Percentiles rank a stretch among this genome's conserved stretches.
These are phyloP conservation scores for Lachancea nothofagi DNA, from an alignment of 805 yeast species.

Conservation along the genomic window DNA sequence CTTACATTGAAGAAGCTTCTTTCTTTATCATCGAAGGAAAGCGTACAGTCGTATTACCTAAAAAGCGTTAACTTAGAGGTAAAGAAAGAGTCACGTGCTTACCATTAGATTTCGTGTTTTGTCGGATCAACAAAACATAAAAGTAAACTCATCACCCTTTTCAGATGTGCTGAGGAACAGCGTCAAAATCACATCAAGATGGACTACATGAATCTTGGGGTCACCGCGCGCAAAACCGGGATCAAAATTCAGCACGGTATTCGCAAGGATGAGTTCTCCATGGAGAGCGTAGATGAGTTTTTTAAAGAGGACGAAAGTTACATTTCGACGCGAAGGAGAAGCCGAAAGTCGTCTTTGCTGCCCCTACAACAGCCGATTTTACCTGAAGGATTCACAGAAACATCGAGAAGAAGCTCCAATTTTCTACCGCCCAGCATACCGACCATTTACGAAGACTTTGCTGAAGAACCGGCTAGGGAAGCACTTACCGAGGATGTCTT, in stretches of 20 bases:
- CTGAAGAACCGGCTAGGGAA: slow-evolving; percentile 14
- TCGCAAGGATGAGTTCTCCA: slow-evolving; percentile 50
- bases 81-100: not conserved
- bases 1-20: slow-evolving; percentile 44
- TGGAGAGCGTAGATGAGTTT: slow-evolving; percentile 68
- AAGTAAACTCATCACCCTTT: not conserved
- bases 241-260: slow-evolving; percentile 43
- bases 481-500: not conserved
- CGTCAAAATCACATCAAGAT: slow-evolving; percentile 14
- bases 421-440: slow-evolving; percentile 5
- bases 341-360: slow-evolving; percentile 22
- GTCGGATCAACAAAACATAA: too few species aligned
- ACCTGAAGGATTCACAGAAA: slow-evolving; percentile 1
- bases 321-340: slow-evolving; percentile 14
- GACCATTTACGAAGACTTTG: slow-evolving; percentile 4
- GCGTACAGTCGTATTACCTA: not conserved
- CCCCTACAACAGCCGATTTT: not conserved
- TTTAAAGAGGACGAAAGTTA: slow-evolving; percentile 44
- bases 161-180: not conserved
- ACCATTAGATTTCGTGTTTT: not conserved
- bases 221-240: slow-evolving; percentile 63
- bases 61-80: not conserved
- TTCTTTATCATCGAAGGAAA: slow-evolving; percentile 37
- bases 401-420: slow-evolving; percentile 5
- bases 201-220: slow-evolving; percentile 48